Evolutionary conservation across 306 rosid species (phyloP), one percentile per base, ranked within the genome.

Genomic region (Chamaecrista fasciculata): DNA sequence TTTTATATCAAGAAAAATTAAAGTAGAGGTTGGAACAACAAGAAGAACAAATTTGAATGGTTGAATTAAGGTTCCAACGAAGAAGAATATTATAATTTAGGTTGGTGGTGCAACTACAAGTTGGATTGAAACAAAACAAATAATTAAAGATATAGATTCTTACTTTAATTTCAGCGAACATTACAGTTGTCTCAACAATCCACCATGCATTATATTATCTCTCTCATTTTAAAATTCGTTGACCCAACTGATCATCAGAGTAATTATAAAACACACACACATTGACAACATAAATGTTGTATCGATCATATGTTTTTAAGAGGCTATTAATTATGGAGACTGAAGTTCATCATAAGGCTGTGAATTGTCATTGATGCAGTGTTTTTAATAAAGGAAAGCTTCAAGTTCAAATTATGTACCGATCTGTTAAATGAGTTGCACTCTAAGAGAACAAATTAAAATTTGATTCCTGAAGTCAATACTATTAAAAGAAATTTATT

Each of bases 141-240:
- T 25, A 61, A 57, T 57, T 29, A 57, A 66, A 34, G 28, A 14
- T 28, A 59, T 29, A 78, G 51, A 70, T 60, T 56, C 75, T 60
- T 16, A 42, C 78, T 73, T 73, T n/a, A n/a, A n/a, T n/a, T 73
- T 60, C 11, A 11, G 11, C 23, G 5, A 33, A 60, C 47, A 60
- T 18, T 19, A 24, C 66, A 60, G 76, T 73, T 63, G 46, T 53
- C 48, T 63, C 76, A 69, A 43, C 50, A 79, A 53, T 39, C 57
- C 18, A n/a, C n/a, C 44, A 64, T 37, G 12, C 43, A 37, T 29
- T n/a, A n/a, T n/a, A n/a, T n/a, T n/a, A n/a, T n/a, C n/a, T n/a
- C 37, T 66, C 5, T 42, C 28, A 23, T 65, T 78, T 66, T 26
- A 57, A 64, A 58, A 65, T 67, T 26, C 10, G 67, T 72, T 49